These are phyloP conservation scores for Ceratocystis huliohia DNA, from an alignment of 2,329 filamentous ascomycete species.

Conservation along the genomic window DNA sequence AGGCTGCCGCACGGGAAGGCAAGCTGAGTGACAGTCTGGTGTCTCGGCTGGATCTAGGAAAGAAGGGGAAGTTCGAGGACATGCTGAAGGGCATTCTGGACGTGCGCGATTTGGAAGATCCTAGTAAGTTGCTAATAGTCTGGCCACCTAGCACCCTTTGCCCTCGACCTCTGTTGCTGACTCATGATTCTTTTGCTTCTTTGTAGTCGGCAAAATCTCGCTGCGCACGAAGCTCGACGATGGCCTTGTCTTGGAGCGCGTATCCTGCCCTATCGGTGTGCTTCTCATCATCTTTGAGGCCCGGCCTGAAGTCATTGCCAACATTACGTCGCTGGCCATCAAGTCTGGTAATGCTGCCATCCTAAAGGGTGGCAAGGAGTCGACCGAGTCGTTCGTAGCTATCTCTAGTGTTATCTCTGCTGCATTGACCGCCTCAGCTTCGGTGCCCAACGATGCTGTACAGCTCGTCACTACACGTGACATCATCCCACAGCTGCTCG, in stretches of 20 bases:
- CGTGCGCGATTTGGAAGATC: conserved; percentile 72
- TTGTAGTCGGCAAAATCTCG: conserved; percentile 66
- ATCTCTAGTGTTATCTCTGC: conserved; percentile 76
- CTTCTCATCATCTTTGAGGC: conserved; percentile 97
- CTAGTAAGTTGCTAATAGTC: conserved; percentile 44
- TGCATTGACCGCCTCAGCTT: conserved; percentile 54
- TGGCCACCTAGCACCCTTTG: not conserved
- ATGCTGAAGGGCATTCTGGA: conserved; percentile 93
- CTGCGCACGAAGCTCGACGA: conserved; percentile 78
- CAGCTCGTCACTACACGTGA: conserved; percentile 92
- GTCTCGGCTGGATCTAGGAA: conserved; percentile 74
- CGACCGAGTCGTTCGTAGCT: conserved; percentile 82
- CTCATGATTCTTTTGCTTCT: not conserved
- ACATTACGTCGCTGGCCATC: conserved; percentile 88
- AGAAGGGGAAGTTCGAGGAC: conserved; percentile 87
- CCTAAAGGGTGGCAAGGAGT: conserved; percentile 93
- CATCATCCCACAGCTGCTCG: conserved; percentile 75
- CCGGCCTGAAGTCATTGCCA: conserved; percentile 93
- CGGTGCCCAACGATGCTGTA: conserved; percentile 73
- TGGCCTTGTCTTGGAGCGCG: conserved; percentile 68
- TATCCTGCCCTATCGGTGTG: conserved; percentile 93
- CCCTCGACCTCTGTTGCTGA: conserved; percentile 17
- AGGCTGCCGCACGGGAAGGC: conserved; percentile 59
- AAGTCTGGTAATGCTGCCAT: conserved; percentile 97
- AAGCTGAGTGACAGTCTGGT: conserved; percentile 69